phyloP scores from a whole-genome alignment of 306 rosid species.

The Fagus sylvatica region DNA sequence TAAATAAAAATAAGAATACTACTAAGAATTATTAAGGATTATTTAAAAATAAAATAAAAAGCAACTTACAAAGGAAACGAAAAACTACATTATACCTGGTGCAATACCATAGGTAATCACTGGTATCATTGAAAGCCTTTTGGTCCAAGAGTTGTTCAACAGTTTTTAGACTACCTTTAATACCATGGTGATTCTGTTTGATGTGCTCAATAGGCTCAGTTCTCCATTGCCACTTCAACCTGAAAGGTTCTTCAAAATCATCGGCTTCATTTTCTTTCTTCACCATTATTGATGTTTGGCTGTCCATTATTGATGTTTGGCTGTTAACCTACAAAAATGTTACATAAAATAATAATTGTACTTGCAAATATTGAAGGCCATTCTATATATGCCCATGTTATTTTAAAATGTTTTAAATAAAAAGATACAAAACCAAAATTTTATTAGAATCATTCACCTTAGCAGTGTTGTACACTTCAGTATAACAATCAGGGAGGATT shows the following conservation, averaged over 20 bases:
- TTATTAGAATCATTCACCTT: slow-evolving; percentile 13
- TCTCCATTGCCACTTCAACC: slow-evolving; percentile 34
- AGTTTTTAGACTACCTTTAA: background rate
- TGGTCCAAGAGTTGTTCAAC: slow-evolving; percentile 29
- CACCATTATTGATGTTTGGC: slow-evolving; percentile 28
- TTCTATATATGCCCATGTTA: no score
- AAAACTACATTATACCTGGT: slow-evolving; percentile 18
- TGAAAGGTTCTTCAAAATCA: background rate
- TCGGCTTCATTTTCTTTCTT: background rate
- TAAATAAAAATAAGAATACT: background rate
- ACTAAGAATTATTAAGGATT: background rate
- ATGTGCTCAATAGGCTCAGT: slow-evolving; percentile 6
- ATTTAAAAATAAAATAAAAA: no score
- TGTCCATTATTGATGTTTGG: slow-evolving; percentile 31
- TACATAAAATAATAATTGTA: background rate
- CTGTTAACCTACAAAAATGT: slow-evolving; percentile 20
- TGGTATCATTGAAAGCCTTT: slow-evolving; percentile 30
- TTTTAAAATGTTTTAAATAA: background rate
- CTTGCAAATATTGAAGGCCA: no score
- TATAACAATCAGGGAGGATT: slow-evolving; percentile 25
- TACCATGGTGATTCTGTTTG: background rate
- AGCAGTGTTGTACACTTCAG: slow-evolving; percentile 45
- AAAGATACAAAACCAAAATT: background rate
- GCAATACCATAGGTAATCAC: slow-evolving; percentile 41
- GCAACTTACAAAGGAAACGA: background rate